Evolutionary conservation across 2,329 filamentous ascomycete species (phyloP).

Genomic region (Madurella mycetomatis): DNA sequence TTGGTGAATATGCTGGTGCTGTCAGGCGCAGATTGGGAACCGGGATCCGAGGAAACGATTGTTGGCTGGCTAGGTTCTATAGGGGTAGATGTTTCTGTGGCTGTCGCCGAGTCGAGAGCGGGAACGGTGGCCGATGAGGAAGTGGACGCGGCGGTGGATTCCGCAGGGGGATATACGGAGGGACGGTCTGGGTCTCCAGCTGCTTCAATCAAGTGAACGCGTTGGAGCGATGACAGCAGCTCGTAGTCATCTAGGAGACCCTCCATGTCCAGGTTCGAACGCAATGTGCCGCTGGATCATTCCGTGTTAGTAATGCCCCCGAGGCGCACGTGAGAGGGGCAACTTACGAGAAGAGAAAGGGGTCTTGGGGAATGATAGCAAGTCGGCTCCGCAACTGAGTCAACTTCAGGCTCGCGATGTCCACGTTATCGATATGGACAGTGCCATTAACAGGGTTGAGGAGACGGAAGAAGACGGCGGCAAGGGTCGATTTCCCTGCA

Average conservation of each 20-base stretch:
- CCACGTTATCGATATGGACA: constrained; percentile 43
- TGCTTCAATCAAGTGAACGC: constrained; percentile 53
- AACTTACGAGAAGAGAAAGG: constrained; percentile 53
- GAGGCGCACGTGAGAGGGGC: not conserved
- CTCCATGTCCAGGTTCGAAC: constrained; percentile 61
- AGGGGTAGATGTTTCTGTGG: constrained; percentile 8
- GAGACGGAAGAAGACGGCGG: constrained; percentile 60
- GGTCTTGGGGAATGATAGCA: constrained; percentile 64
- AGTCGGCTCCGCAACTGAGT: constrained; percentile 57
- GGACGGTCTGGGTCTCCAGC: constrained; percentile 1
- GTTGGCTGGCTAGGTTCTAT: constrained; percentile 19
- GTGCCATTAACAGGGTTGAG: constrained; percentile 40
- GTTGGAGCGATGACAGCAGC: constrained; percentile 54
- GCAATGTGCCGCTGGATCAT: constrained; percentile 47
- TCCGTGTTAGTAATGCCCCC: not conserved
- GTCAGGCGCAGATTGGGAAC: not conserved
- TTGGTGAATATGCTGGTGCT: constrained; percentile 31
- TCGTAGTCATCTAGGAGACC: constrained; percentile 56
- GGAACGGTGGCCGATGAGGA: not conserved
- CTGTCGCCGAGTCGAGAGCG: constrained; percentile 2
- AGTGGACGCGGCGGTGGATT: not conserved
- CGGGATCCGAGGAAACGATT: constrained; percentile 9
- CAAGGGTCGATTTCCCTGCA: constrained; percentile 62
- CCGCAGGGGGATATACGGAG: not conserved
- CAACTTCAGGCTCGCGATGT: constrained; percentile 56